phyloP scores from a whole-genome alignment of 1,284 basidiomycete species.

The Marasmius oreades region DNA sequence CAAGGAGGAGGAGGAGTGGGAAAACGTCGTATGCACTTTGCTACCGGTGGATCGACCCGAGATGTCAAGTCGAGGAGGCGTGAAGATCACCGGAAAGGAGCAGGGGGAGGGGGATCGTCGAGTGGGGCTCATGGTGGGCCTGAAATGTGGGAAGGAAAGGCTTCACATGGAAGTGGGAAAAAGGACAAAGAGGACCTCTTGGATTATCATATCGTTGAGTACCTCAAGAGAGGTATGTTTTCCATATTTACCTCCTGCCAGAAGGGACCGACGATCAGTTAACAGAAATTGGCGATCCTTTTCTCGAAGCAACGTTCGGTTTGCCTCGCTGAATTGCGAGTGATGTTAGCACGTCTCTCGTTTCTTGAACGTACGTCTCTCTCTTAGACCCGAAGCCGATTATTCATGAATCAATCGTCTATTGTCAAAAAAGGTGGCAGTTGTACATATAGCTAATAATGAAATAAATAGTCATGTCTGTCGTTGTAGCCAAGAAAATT shows the following conservation, averaged over 20 bases:
- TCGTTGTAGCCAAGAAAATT: slow-evolving; percentile 2
- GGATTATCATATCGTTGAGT: slow-evolving; percentile 34
- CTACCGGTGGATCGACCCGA: slow-evolving; percentile 29
- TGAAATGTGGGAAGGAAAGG: slow-evolving; percentile 12
- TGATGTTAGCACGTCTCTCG: not conserved
- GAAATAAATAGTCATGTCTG: not conserved
- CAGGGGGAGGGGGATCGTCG: not conserved
- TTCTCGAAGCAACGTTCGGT: slow-evolving; percentile 26
- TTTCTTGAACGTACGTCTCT: not conserved
- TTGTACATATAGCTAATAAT: slow-evolving; percentile 4
- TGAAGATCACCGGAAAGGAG: slow-evolving; percentile 29
- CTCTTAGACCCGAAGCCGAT: not conserved
- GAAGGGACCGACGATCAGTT: too few species aligned
- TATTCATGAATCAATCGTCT: not conserved
- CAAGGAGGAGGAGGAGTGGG: slow-evolving; percentile 7
- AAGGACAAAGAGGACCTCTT: slow-evolving; percentile 39
- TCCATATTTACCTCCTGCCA: too few species aligned
- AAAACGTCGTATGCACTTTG: slow-evolving; percentile 25
- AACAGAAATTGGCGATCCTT: slow-evolving; percentile 43
- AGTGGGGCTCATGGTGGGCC: not conserved
- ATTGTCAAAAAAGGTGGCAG: not conserved
- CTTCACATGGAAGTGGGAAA: slow-evolving; percentile 20
- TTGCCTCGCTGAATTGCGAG: not conserved
- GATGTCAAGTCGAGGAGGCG: slow-evolving; percentile 37
- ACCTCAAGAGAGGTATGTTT: slow-evolving; percentile 35